Evolutionary conservation across 83 land plant genomes (phyloP), one percentile per base, ranked within the genome.

Genomic region (Picea abies): DNA sequence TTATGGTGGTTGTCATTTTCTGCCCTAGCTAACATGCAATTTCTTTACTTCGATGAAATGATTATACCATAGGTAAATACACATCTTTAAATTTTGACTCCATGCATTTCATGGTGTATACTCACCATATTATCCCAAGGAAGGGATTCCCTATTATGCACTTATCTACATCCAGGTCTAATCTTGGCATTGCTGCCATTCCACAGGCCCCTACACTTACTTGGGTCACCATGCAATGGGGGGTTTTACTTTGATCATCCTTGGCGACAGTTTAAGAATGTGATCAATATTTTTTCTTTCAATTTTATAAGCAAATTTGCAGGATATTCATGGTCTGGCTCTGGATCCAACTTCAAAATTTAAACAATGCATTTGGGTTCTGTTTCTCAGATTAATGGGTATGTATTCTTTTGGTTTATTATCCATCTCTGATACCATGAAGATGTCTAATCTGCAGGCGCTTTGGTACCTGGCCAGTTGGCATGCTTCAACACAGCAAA

Each of bases 381-480:
- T 14, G 25, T 49, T 35, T 69, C 20, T 20, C 62, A 41, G 32
- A 32, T 65, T 66, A 69, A 10, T 76, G 39, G 37, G 22, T 70
- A 16, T 68, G 41, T 15, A 19, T 16, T 16, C 37, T n/a, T 47
- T 79, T 63, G 23, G 67, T 8, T 60, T 66, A 23, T 20, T 82
- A 72, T 76, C 41, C 37, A 49, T 58, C 78, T 44, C 58, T 73
- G 58, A 49, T 58, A 60, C 70, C 52, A 10, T 86, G 80, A 19
- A 69, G 29, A 65, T 65, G 22, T 56, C 15, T 58, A 17, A 41
- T 81, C 20, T 80, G 75, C 92, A 97, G 99, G 81, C 94, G 95
- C 3, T 93, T 97, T 91, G 99, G 98, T 35, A 93, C 96, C 39
- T 97, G 96, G 98, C 91, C 90, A 26, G 99, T 97, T 63, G 98